Percentiles rank a stretch among this genome's conserved stretches.
phyloP scores from a whole-genome alignment of 2,329 filamentous ascomycete genomes.

The Diaporthe australafricana region DNA sequence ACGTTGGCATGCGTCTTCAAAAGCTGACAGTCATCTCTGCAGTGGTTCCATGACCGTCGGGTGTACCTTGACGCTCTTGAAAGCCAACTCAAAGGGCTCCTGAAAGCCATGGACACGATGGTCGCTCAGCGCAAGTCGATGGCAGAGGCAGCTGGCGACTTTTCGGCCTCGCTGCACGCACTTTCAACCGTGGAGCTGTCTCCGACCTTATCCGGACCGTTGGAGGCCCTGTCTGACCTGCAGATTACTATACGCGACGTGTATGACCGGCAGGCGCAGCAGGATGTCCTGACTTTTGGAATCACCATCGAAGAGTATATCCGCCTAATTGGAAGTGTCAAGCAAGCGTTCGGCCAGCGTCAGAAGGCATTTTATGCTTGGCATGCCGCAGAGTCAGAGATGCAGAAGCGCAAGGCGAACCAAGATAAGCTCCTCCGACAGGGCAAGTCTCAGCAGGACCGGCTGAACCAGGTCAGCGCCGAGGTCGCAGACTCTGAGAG shows the following conservation, averaged over 20 bases:
- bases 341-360: constrained; percentile 90
- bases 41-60: constrained; percentile 98
- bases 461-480: constrained; percentile 89
- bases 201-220: constrained; percentile 84
- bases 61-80: constrained; percentile 81
- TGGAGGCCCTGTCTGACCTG: constrained; percentile 92
- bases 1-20: background rate
- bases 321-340: constrained; percentile 92
- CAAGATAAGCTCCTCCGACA: constrained; percentile 97
- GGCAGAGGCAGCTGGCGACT: constrained; percentile 92
- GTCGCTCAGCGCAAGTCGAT: constrained; percentile 92
- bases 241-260: constrained; percentile 95
- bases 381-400: constrained; percentile 89
- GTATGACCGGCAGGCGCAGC: constrained; percentile 96
- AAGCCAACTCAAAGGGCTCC: constrained; percentile 84
- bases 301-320: constrained; percentile 99
- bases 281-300: constrained; percentile 94
- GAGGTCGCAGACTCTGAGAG: constrained; percentile 96
- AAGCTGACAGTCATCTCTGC: background rate
- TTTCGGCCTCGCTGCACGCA: constrained; percentile 91
- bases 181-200: constrained; percentile 94
- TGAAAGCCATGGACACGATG: constrained; percentile 95
- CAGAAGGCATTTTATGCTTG: constrained; percentile 97
- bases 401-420: constrained; percentile 87
- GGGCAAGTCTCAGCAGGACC: constrained; percentile 95